A percentile compares a stretch with the other conserved stretches of the same genome.
phyloP scores from a whole-genome alignment of 768 basidiomycete species.

The Boletus insuetus region DNA sequence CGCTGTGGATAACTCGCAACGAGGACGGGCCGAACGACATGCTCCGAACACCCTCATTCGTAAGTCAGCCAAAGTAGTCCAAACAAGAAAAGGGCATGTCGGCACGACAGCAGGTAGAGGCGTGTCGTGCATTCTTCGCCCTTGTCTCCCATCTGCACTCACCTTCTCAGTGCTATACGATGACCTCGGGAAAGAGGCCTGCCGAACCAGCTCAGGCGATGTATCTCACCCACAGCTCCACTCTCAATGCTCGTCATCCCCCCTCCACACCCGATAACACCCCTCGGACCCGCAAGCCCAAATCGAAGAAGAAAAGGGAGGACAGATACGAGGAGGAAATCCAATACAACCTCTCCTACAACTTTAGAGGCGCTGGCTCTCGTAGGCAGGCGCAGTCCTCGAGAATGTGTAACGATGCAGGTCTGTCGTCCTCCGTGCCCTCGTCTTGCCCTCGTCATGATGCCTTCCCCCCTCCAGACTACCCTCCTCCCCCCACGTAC shows the following conservation, averaged over 20 bases:
- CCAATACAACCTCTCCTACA: constrained; percentile 30
- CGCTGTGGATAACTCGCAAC: constrained; percentile 23
- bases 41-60: constrained; percentile 20
- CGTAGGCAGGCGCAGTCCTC: constrained; percentile 26
- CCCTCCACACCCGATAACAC: constrained; percentile 51
- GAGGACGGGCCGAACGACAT: constrained; percentile 22
- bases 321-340: constrained; percentile 44
- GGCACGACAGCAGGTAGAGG: constrained; percentile 35
- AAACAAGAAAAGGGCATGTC: constrained; percentile 35
- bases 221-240: constrained; percentile 56
- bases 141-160: constrained; percentile 37
- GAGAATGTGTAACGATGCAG: constrained; percentile 31
- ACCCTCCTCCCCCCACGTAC: constrained; percentile 74
- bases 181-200: constrained; percentile 34
- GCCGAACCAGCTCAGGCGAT: constrained; percentile 34
- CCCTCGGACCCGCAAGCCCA: constrained; percentile 38
- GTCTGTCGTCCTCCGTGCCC: constrained; percentile 19
- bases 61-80: constrained; percentile 25
- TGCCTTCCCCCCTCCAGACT: constrained; percentile 41
- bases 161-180: constrained; percentile 34
- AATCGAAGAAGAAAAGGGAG: constrained; percentile 45
- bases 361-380: constrained; percentile 31
- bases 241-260: constrained; percentile 51
- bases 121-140: constrained; percentile 37
- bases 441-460: neutral